A percentile compares a stretch with the other conserved stretches of the same genome.
These are phyloP conservation scores for Xylaria cubensis DNA, from an alignment of 495 filamentous ascomycete genomes.

Conservation along the genomic window DNA sequence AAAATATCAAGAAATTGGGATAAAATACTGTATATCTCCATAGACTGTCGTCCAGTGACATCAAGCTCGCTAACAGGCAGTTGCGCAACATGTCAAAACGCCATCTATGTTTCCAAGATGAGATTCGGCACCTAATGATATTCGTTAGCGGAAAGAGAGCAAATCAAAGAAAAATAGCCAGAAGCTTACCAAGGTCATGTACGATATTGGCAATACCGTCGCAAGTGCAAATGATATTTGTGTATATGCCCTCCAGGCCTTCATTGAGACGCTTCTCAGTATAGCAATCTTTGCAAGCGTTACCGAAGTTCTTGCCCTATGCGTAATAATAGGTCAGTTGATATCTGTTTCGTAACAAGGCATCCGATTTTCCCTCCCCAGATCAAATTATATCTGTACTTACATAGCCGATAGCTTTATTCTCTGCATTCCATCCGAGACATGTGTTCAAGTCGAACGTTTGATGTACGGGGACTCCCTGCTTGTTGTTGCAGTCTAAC, in stretches of 20 bases:
- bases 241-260: background rate
- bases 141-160: background rate
- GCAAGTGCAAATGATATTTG: background rate
- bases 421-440: background rate
- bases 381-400: background rate
- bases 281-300: background rate
- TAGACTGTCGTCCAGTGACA: background rate
- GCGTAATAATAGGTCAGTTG: background rate
- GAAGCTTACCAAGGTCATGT: background rate
- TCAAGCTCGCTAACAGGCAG: background rate
- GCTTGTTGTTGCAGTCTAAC: constrained; percentile 4
- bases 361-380: background rate
- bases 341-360: background rate
- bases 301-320: background rate
- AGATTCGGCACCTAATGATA: background rate
- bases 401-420: background rate
- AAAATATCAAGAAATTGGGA: background rate
- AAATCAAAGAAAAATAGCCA: background rate
- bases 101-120: background rate
- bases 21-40: background rate
- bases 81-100: background rate
- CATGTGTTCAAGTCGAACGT: background rate
- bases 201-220: background rate
- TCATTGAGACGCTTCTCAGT: background rate
- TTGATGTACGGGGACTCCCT: background rate